Percentiles rank a stretch among this genome's conserved stretches.
Conservation (phyloP, 139 green algal genomes). For the Ostreobium quekettii region DNA sequence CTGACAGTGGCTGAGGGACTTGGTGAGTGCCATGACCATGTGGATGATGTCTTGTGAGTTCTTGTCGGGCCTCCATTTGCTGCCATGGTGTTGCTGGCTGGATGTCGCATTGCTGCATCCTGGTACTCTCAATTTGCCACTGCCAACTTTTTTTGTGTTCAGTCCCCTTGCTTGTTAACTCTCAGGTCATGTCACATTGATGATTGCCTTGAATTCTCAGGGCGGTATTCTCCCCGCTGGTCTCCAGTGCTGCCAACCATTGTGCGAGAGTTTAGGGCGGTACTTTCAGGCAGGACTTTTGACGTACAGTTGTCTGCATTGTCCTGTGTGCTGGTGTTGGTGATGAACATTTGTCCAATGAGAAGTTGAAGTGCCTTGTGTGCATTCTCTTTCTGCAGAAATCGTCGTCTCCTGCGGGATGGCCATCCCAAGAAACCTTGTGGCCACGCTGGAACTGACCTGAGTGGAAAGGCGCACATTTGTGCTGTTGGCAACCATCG, state of each 20-base stretch:
- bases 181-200: too few species aligned
- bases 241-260: not conserved
- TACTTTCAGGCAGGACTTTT: too few species aligned
- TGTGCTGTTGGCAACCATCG: too few species aligned
- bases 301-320: too few species aligned
- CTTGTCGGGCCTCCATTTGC: not conserved
- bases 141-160: too few species aligned
- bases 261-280: too few species aligned
- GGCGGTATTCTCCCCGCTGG: not conserved
- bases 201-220: constrained; percentile 11
- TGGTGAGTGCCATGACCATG: constrained; percentile 4
- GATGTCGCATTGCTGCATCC: not conserved
- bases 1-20: constrained; percentile 80
- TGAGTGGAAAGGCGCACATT: too few species aligned
- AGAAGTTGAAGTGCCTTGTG: too few species aligned
- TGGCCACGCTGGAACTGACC: constrained; percentile 10
- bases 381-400: constrained; percentile 28
- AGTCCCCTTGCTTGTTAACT: too few species aligned
- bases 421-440: constrained; percentile 37
- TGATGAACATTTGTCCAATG: not conserved
- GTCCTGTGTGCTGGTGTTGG: too few species aligned
- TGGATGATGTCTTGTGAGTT: not conserved
- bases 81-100: not conserved
- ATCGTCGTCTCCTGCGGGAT: constrained; percentile 65
- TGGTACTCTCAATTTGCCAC: not conserved